A percentile compares a stretch with the other conserved stretches of the same genome.
Evolutionary conservation across 2,329 filamentous ascomycete species (phyloP).

Genomic region (Anisogramma anomala): DNA sequence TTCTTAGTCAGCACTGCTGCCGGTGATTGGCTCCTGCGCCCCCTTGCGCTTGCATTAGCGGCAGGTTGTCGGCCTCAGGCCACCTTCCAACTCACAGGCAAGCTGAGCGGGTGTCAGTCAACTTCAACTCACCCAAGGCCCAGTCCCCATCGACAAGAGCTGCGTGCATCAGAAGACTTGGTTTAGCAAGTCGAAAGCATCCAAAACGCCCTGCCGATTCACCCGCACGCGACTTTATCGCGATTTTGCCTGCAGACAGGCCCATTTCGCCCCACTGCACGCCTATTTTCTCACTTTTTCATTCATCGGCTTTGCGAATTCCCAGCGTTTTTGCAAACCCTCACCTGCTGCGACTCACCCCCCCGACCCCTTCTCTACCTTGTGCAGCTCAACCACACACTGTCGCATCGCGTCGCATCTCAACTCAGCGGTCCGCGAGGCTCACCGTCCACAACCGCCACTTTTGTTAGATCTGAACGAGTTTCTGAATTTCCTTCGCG

Average conservation of each 20-base stretch:
- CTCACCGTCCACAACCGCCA: not conserved
- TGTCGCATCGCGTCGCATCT: constrained; percentile 10
- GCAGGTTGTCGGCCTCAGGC: constrained; percentile 3
- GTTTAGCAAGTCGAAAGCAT: constrained; percentile 44
- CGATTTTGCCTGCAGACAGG: constrained; percentile 30
- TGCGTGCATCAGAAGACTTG: constrained; percentile 43
- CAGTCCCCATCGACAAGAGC: constrained; percentile 30
- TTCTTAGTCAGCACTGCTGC: constrained; percentile 13
- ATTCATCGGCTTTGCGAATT: constrained; percentile 1
- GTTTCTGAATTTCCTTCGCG: no score
- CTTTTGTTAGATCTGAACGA: constrained; percentile 1
- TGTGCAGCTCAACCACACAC: constrained; percentile 11
- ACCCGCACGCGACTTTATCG: constrained; percentile 44
- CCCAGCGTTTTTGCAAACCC: constrained; percentile 5
- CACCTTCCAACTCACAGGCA: no score
- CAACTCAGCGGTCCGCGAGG: not conserved
- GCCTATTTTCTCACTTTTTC: constrained; percentile 32
- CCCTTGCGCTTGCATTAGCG: not conserved
- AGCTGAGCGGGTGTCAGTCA: no score
- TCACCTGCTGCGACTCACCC: constrained; percentile 1
- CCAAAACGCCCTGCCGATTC: constrained; percentile 40
- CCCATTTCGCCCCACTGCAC: constrained; percentile 29
- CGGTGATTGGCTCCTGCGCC: constrained; percentile 1
- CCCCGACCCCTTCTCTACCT: constrained; percentile 2
- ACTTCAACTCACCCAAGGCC: constrained; percentile 14